Evolutionary conservation across 2,329 filamentous ascomycete species (phyloP).

Genomic region (Ascocoryne sarcoides): DNA sequence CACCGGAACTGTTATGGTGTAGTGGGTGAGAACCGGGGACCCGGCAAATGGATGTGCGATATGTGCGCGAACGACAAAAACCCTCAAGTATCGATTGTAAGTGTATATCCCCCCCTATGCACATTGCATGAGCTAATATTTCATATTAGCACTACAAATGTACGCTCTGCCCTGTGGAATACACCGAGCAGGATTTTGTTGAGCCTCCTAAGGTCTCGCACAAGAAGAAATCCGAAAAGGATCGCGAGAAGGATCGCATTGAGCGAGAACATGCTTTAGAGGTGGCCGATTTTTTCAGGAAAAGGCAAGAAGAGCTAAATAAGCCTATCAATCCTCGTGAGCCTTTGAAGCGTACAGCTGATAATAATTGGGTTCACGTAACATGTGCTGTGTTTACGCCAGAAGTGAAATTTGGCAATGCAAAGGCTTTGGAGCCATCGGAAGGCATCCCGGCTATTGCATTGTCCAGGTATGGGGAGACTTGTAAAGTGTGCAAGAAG

Average conservation of each 20-base stretch:
- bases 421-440: conserved; percentile 71
- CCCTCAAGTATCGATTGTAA: conserved; percentile 82
- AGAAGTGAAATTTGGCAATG: conserved; percentile 86
- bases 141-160: conserved; percentile 72
- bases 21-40: conserved; percentile 51
- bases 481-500: conserved; percentile 77
- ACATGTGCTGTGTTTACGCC: conserved; percentile 86
- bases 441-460: conserved; percentile 86
- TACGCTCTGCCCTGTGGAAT: conserved; percentile 77
- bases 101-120: conserved; percentile 33
- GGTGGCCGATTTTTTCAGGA: conserved; percentile 72
- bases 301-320: conserved; percentile 74
- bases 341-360: conserved; percentile 83
- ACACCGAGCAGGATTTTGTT: conserved; percentile 74
- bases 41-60: conserved; percentile 86
- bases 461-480: conserved; percentile 60
- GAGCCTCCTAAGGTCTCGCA: conserved; percentile 70
- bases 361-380: conserved; percentile 98
- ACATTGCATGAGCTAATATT: conserved; percentile 18
- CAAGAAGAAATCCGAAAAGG: conserved; percentile 88
- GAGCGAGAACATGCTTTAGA: conserved; percentile 79
- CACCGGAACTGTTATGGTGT: conserved; percentile 93
- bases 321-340: conserved; percentile 79
- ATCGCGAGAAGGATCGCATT: conserved; percentile 76
- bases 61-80: conserved; percentile 93